Evolutionary conservation across 257 asterid species (phyloP).

Genomic region (Marsdenia floribunda): DNA sequence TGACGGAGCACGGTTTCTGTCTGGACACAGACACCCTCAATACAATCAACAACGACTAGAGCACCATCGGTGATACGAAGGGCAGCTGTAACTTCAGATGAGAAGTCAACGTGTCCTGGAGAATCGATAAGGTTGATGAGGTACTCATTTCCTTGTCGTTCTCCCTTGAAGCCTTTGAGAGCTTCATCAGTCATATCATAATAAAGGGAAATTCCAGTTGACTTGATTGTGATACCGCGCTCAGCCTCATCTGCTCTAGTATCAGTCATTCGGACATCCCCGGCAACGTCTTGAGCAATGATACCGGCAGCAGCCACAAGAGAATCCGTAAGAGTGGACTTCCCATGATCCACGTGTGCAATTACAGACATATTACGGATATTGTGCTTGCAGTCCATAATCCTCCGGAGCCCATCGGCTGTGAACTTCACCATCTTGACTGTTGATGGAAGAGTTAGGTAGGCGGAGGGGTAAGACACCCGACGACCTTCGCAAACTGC

Average conservation of each 20-base stretch:
- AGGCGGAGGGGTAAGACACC: too few species aligned
- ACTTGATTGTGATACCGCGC: slow-evolving; percentile 44
- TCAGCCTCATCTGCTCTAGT: slow-evolving; percentile 49
- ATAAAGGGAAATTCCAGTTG: slow-evolving; percentile 42
- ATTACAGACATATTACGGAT: slow-evolving; percentile 45
- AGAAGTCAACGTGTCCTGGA: slow-evolving; percentile 46
- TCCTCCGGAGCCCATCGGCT: slow-evolving; percentile 33
- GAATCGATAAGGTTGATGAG: slow-evolving; percentile 43
- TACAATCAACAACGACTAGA: slow-evolving; percentile 39
- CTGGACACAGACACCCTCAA: slow-evolving; percentile 46
- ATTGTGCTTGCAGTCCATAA: slow-evolving; percentile 41
- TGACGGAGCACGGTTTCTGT: slow-evolving; percentile 45
- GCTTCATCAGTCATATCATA: slow-evolving; percentile 36
- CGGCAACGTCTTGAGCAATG: slow-evolving; percentile 46
- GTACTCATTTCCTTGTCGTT: slow-evolving; percentile 39
- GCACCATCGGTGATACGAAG: slow-evolving; percentile 51
- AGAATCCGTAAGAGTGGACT: slow-evolving; percentile 43
- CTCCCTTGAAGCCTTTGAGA: slow-evolving; percentile 30
- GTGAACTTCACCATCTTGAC: slow-evolving; percentile 38
- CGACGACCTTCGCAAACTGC: too few species aligned
- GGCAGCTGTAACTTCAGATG: slow-evolving; percentile 47
- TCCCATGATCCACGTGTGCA: slow-evolving; percentile 45
- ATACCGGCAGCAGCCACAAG: slow-evolving; percentile 47
- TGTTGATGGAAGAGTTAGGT: too few species aligned
- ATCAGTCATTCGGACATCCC: slow-evolving; percentile 46